A percentile compares a stretch with the other conserved stretches of the same genome.
phyloP scores from a whole-genome alignment of 2,329 filamentous ascomycete species.

The Apiospora arundinis region DNA sequence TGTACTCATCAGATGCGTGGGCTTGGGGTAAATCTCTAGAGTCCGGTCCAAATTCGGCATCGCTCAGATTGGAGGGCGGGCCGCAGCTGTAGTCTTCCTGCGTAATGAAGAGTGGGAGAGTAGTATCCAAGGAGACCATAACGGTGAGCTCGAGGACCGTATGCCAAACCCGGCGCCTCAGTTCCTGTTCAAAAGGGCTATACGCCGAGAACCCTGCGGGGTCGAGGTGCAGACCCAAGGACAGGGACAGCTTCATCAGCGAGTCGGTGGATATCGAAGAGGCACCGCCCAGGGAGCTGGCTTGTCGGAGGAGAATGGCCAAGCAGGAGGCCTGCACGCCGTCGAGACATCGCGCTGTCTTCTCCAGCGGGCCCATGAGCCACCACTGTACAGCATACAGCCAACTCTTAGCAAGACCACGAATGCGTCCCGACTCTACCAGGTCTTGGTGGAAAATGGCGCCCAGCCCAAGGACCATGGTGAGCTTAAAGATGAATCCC shows the following conservation, averaged over 20 bases:
- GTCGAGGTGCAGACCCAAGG: conserved; percentile 40
- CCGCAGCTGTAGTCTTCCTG: conserved; percentile 28
- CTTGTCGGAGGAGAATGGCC: conserved; percentile 33
- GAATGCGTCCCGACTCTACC: conserved; percentile 29
- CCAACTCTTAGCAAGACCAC: conserved; percentile 36
- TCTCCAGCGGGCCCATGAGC: conserved; percentile 36
- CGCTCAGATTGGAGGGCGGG: conserved; percentile 31
- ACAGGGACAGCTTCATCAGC: conserved; percentile 38
- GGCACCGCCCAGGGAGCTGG: conserved; percentile 33
- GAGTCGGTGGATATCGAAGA: conserved; percentile 37
- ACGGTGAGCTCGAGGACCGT: conserved; percentile 37
- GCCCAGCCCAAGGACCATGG: conserved; percentile 35
- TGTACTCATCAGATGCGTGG: conserved; percentile 14
- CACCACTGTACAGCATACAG: conserved; percentile 37
- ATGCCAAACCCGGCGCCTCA: conserved; percentile 38
- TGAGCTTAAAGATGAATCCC: conserved; percentile 33
- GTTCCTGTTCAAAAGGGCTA: conserved; percentile 33
- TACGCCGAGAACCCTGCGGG: conserved; percentile 30
- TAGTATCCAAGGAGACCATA: conserved; percentile 33
- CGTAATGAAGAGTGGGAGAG: conserved; percentile 30
- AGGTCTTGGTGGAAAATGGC: conserved; percentile 31
- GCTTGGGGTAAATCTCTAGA: background rate
- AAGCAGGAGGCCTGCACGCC: conserved; percentile 37
- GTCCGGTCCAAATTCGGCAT: conserved; percentile 26
- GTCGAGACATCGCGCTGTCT: conserved; percentile 33